phyloP scores from a whole-genome alignment of 1,139 yeast species.

The Suhomyces ambrosiae region DNA sequence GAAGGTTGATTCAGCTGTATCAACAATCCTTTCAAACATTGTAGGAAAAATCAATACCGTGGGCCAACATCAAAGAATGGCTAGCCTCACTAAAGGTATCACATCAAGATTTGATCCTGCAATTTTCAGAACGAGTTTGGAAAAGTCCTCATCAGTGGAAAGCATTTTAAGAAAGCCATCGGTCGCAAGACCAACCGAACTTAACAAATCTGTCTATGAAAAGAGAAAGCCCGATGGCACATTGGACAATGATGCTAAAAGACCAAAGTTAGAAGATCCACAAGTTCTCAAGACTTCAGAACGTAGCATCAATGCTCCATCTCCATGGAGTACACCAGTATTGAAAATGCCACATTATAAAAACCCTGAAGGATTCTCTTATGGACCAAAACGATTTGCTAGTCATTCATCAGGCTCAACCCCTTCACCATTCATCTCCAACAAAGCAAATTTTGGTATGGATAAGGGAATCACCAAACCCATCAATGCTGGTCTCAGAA shows the following conservation, averaged over 20 bases:
- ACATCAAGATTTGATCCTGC: not conserved
- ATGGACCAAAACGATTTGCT: slow-evolving; percentile 6
- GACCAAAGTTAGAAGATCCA: slow-evolving; percentile 7
- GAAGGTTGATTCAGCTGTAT: slow-evolving; percentile 26
- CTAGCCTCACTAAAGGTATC: slow-evolving; percentile 36
- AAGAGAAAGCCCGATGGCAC: not conserved
- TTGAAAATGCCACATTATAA: slow-evolving; percentile 46
- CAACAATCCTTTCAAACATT: slow-evolving; percentile 31
- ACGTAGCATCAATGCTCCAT: not conserved
- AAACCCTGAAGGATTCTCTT: slow-evolving; percentile 27
- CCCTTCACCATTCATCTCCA: slow-evolving; percentile 40
- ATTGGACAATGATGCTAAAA: slow-evolving; percentile 13
- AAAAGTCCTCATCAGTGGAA: not conserved
- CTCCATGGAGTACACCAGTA: slow-evolving; percentile 16
- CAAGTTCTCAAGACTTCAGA: not conserved
- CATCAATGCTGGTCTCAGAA: slow-evolving; percentile 37
- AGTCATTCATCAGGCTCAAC: slow-evolving; percentile 3
- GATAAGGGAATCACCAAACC: slow-evolving; percentile 10
- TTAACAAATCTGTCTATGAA: not conserved
- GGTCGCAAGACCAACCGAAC: not conserved
- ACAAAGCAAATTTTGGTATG: slow-evolving; percentile 26
- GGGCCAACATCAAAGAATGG: slow-evolving; percentile 32
- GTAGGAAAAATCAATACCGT: slow-evolving; percentile 29
- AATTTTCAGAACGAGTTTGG: not conserved
- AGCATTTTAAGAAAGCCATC: not conserved